These are phyloP conservation scores for Saccharomycopsis fodiens DNA, from an alignment of 805 yeast genomes.

Conservation along the genomic window DNA sequence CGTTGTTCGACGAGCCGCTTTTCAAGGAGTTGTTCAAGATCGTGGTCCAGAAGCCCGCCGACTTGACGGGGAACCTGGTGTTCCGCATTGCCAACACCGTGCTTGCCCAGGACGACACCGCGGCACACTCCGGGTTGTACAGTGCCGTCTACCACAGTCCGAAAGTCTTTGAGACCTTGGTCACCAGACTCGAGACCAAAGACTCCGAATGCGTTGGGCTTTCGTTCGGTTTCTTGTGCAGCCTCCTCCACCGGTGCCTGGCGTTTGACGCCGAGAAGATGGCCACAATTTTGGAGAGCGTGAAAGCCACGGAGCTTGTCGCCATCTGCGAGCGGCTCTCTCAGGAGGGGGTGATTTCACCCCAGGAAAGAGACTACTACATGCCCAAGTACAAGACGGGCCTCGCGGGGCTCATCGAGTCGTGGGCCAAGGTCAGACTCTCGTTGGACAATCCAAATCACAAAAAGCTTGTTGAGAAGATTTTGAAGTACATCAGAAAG, in stretches of 20 bases:
- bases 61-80: slow-evolving; percentile 39
- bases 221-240: slow-evolving; percentile 7
- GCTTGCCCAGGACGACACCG: slow-evolving; percentile 22
- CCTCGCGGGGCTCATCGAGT: not conserved
- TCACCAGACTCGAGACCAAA: not conserved
- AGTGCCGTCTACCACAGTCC: slow-evolving; percentile 9
- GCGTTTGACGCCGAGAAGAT: not conserved
- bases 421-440: slow-evolving; percentile 5
- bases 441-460: slow-evolving; percentile 6
- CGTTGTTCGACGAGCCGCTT: slow-evolving; percentile 34
- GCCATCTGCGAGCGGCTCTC: slow-evolving; percentile 20
- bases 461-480: slow-evolving; percentile 11
- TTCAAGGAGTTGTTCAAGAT: slow-evolving; percentile 36
- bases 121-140: slow-evolving; percentile 20
- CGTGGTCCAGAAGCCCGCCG: slow-evolving; percentile 34
- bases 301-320: slow-evolving; percentile 19
- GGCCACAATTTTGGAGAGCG: not conserved
- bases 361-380: not conserved
- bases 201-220: not conserved
- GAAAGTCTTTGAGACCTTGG: slow-evolving; percentile 11
- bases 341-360: slow-evolving; percentile 9
- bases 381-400: not conserved
- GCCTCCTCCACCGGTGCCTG: not conserved
- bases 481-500: slow-evolving; percentile 4
- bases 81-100: slow-evolving; percentile 29